phyloP scores from a whole-genome alignment of 2,329 filamentous ascomycete species.

The Pestalotiopsis sp. region DNA sequence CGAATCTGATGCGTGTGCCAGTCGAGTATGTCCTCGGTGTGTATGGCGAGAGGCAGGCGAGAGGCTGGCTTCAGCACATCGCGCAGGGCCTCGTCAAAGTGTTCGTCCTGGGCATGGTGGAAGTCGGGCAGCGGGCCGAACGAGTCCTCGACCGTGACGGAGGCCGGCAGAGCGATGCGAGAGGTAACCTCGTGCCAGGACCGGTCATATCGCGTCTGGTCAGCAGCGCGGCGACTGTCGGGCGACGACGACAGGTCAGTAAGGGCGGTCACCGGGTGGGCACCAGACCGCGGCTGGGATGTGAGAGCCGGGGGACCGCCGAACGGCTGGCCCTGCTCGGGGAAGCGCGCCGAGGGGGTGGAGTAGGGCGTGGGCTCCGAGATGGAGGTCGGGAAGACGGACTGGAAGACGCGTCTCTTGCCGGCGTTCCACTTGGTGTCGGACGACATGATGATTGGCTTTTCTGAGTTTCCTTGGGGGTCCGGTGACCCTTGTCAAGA shows the following conservation, averaged over 20 bases:
- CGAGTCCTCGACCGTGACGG: conserved; percentile 55
- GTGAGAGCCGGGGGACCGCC: conserved; percentile 37
- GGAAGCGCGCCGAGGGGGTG: conserved; percentile 38
- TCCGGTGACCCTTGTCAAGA: too few species aligned
- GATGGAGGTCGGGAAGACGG: conserved; percentile 56
- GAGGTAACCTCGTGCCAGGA: conserved; percentile 65
- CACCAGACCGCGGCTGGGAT: conserved; percentile 22
- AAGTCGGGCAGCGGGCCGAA: conserved; percentile 50
- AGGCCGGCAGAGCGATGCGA: conserved; percentile 56
- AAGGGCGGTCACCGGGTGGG: conserved; percentile 17
- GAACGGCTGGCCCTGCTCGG: conserved; percentile 47
- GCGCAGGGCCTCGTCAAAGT: conserved; percentile 55
- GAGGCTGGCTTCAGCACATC: conserved; percentile 51
- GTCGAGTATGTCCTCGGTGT: conserved; percentile 57
- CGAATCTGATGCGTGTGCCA: conserved; percentile 66
- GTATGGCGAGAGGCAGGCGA: conserved; percentile 48
- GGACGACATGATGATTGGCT: conserved; percentile 27
- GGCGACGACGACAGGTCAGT: conserved; percentile 18
- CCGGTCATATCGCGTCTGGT: conserved; percentile 61
- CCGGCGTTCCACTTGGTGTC: conserved; percentile 48
- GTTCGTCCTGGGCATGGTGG: conserved; percentile 39
- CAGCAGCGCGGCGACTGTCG: conserved; percentile 34
- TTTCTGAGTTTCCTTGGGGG: background rate
- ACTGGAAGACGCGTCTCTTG: conserved; percentile 53
- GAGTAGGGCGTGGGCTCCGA: conserved; percentile 50